A percentile compares a stretch with the other conserved stretches of the same genome.
Conservation (phyloP, 75 land plant species). For the Larix kaempferi region DNA sequence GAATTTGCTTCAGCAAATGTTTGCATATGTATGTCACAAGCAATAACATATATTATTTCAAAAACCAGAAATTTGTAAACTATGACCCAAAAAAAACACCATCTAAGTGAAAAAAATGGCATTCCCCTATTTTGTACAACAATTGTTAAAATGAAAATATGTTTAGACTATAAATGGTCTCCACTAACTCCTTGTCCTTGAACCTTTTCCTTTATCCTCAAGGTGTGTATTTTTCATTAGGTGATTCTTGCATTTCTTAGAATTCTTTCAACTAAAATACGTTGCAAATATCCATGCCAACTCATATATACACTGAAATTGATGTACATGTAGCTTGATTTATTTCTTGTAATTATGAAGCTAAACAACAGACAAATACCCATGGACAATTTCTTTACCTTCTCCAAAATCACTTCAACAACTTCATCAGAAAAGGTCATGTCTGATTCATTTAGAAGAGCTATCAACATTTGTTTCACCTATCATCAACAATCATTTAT, state of each 20-base stretch:
- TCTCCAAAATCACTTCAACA: constrained; percentile 60
- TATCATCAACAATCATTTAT: constrained; percentile 14
- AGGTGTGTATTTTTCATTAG: background rate
- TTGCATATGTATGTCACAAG: constrained; percentile 24
- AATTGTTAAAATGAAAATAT: background rate
- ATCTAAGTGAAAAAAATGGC: background rate
- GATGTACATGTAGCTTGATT: too few relatives aligned
- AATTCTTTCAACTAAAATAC: background rate
- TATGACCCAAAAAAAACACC: background rate
- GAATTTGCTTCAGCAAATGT: constrained; percentile 89
- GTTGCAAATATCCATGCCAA: background rate
- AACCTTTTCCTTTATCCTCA: background rate
- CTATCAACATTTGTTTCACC: constrained; percentile 76
- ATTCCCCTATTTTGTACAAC: background rate
- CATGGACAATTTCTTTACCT: constrained; percentile 14
- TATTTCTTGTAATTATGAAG: background rate
- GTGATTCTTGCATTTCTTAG: background rate
- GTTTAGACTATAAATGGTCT: background rate
- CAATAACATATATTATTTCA: background rate
- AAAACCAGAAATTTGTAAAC: background rate
- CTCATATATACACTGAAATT: background rate
- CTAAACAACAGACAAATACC: background rate
- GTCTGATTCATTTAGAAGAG: constrained; percentile 69
- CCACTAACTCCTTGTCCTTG: too few relatives aligned
- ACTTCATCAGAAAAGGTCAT: constrained; percentile 61